Conservation (phyloP, 257 asterid genomes). For the Cinchona pubescens region DNA sequence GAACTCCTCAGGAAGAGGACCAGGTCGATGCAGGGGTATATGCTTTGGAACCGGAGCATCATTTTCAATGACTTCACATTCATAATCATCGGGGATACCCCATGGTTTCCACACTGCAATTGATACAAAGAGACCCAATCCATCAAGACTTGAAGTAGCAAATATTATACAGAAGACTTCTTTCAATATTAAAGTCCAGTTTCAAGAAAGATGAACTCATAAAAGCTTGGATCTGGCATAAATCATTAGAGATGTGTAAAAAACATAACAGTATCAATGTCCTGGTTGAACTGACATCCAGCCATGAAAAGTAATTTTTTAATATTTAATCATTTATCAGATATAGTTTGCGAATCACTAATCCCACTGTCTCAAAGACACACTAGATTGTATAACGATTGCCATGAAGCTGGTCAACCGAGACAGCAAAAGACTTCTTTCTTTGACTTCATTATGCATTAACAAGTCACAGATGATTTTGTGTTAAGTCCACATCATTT, state of each 20-base stretch:
- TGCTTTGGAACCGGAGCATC: constrained; percentile 98
- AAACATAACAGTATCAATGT: neutral
- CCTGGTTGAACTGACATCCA: neutral
- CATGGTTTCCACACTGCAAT: constrained; percentile 91
- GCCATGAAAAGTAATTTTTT: neutral
- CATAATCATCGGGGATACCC: constrained; percentile 91
- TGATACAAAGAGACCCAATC: neutral
- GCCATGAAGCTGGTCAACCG: neutral
- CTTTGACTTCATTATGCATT: neutral
- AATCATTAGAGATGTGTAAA: neutral
- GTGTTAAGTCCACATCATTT: neutral
- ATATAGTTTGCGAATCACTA: neutral
- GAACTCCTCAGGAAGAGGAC: constrained; percentile 95
- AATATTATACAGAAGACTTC: neutral
- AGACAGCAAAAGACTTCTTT: neutral
- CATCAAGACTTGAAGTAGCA: neutral
- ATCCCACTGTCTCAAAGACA: neutral
- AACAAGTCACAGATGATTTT: neutral
- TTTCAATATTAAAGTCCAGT: neutral
- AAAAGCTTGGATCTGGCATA: neutral
- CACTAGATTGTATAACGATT: neutral
- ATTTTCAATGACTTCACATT: constrained; percentile 86
- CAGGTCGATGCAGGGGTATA: constrained; percentile 92
- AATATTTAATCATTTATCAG: neutral
- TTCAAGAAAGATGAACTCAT: neutral